Conservation (phyloP, 371 early-diverging fungal genomes). For the Lichtheimia ornata region DNA sequence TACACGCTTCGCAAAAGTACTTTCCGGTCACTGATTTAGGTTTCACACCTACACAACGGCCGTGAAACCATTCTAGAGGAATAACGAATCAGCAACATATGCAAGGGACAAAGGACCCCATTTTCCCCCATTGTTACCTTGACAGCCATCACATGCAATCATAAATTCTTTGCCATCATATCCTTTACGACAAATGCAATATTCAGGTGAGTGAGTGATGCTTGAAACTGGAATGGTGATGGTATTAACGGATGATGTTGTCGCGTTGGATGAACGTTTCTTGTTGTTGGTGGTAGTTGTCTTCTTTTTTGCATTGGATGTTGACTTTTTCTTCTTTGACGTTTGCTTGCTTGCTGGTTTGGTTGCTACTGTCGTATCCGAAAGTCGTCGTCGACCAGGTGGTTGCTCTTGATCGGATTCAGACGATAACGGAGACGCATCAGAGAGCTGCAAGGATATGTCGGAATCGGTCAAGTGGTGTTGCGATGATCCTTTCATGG, state of each 20-base stretch:
- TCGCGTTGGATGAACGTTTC: too few species aligned
- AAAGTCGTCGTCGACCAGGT: conserved; percentile 9
- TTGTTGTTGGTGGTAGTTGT: too few species aligned
- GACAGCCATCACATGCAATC: conserved; percentile 78
- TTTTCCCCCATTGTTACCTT: conserved; percentile 29
- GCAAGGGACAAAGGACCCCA: too few species aligned
- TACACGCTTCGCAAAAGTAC: conserved; percentile 53
- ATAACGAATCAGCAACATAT: neutral
- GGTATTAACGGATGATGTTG: conserved; percentile 2
- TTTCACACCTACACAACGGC: conserved; percentile 64
- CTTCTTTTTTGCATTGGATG: too few species aligned
- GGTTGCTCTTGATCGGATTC: conserved; percentile 21
- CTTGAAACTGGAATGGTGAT: conserved; percentile 21
- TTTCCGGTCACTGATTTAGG: conserved; percentile 52
- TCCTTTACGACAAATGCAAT: conserved; percentile 57
- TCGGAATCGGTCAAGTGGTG: conserved; percentile 29
- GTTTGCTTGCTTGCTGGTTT: conserved; percentile 9
- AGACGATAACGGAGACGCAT: conserved; percentile 45
- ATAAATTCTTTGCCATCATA: conserved; percentile 76
- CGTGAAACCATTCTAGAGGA: conserved; percentile 75
- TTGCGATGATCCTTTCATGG: conserved; percentile 18
- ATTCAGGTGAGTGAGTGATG: conserved; percentile 9
- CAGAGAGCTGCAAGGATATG: conserved; percentile 42
- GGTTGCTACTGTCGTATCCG: conserved; percentile 11
- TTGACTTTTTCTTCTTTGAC: conserved; percentile 12